Evolutionary conservation across 2,329 filamentous ascomycete species (phyloP).

Genomic region (Didymella lethalis): DNA sequence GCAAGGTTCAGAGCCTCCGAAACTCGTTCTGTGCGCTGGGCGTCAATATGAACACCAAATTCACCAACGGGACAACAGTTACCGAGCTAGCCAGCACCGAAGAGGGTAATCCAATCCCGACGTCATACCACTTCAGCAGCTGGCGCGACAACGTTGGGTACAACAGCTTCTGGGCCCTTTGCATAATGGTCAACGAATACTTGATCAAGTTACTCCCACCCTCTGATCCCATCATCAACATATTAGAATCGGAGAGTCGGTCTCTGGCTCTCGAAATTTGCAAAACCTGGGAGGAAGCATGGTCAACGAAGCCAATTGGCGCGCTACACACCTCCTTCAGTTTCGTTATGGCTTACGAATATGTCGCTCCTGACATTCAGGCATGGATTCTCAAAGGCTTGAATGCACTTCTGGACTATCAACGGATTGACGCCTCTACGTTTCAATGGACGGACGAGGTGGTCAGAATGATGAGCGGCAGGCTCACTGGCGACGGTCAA

Average conservation of each 20-base stretch:
- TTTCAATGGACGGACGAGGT: conserved; percentile 44
- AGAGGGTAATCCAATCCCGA: conserved; percentile 30
- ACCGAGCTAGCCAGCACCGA: conserved; percentile 33
- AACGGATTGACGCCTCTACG: conserved; percentile 27
- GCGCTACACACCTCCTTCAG: conserved; percentile 44
- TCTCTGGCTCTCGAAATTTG: conserved; percentile 42
- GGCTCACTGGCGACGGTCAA: conserved; percentile 39
- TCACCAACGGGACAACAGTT: conserved; percentile 32
- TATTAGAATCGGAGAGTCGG: conserved; percentile 39
- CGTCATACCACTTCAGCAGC: conserved; percentile 41
- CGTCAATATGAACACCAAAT: conserved; percentile 31
- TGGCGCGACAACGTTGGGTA: conserved; percentile 45
- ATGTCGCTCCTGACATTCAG: conserved; percentile 34
- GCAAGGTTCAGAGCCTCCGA: conserved; percentile 37
- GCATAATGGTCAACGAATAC: conserved; percentile 43
- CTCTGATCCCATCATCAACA: conserved; percentile 30
- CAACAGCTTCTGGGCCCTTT: conserved; percentile 44
- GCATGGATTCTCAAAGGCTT: conserved; percentile 39
- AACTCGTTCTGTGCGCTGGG: conserved; percentile 31
- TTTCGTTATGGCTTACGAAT: conserved; percentile 46
- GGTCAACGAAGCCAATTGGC: conserved; percentile 43
- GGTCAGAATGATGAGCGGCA: conserved; percentile 37
- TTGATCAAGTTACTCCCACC: conserved; percentile 40
- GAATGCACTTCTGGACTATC: conserved; percentile 41
- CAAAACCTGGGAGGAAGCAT: conserved; percentile 48